Base-by-base conservation (phyloP, 1,284 basidiomycete species). In the Sanghuangporus sanghuang region DNA sequence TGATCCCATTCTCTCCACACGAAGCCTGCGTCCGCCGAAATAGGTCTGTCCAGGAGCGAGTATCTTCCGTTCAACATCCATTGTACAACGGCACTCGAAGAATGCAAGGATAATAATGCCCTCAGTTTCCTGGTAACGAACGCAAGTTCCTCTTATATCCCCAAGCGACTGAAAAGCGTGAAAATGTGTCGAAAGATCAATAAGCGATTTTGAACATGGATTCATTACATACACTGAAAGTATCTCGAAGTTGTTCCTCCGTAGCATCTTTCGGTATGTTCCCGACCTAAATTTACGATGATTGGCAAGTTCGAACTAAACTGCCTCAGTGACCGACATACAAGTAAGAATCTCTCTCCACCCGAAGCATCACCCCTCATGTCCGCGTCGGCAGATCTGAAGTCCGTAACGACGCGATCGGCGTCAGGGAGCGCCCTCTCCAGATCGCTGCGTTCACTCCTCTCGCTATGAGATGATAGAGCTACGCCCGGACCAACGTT, bases 61-160 rank as follows among this genome's bases (percentile, higher is more conserved):
- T 40, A 54, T 46, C 32, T 42, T 8, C 18, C 54, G 62, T 35
- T 73, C 72, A 48, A 85, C 84, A 7, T 76, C 76, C 52, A 77
- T 73, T 3, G 86, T 83, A 57, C 83, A 76, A 54, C 85, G 80
- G 38, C 81, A 70, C 68, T 90, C 86, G 71, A 81, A 83, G 68
- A 89, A 90, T 2, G 85, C 83, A 57, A 90, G 71, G 64, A 87
- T 74, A 54, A 86, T 76, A 36, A 81, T 72, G 5, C 83, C 81
- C 54, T 82, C 76, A 21, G 76, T 75, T 57, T 75, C 73, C 59
- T 81, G 80, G 64, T 77, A 77, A 59, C 79, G 81, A 21, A 80
- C 72, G 67, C 79, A 79, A 40, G 87, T 79, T n/a, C 81, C 82
- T 69, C 67, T 66, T 11, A 71, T 66, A 23, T 64, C 57, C 27